These are phyloP conservation scores for Nosema granulosis DNA, from an alignment of 371 early-diverging fungal species.

Conservation along the genomic window DNA sequence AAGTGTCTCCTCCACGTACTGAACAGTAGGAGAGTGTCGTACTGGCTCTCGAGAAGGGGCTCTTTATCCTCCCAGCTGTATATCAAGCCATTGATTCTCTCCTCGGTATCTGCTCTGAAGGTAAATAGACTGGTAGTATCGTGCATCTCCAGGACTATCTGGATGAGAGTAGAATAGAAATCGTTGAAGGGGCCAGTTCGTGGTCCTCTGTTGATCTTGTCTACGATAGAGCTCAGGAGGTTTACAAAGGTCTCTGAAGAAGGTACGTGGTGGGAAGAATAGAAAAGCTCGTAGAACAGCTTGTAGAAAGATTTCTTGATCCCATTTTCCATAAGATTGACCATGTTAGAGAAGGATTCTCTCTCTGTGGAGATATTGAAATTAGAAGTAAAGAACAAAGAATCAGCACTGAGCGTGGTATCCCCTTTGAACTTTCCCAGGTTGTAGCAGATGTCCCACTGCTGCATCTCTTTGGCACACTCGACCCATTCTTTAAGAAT, in stretches of 20 bases:
- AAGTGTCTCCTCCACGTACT: conserved; percentile 42
- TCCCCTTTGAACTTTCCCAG: conserved; percentile 74
- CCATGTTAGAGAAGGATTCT: conserved; percentile 36
- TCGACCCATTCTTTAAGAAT: conserved; percentile 94
- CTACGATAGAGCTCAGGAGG: conserved; percentile 42
- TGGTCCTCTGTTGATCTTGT: conserved; percentile 41
- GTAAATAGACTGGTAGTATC: conserved; percentile 53
- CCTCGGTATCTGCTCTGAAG: conserved; percentile 31
- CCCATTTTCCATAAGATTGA: neutral
- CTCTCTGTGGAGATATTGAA: conserved; percentile 31
- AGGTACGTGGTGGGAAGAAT: neutral
- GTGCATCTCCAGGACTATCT: conserved; percentile 62
- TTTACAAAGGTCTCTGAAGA: conserved; percentile 32
- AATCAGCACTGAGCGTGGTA: conserved; percentile 34
- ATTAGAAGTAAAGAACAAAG: conserved; percentile 43
- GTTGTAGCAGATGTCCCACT: conserved; percentile 91
- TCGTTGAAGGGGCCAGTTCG: conserved; percentile 22
- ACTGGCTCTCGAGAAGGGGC: conserved; percentile 16
- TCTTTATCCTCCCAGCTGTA: conserved; percentile 56
- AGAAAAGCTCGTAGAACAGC: conserved; percentile 10
- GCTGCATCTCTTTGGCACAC: conserved; percentile 83
- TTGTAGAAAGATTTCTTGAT: conserved; percentile 55
- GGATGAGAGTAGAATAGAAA: conserved; percentile 39
- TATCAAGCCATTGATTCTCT: conserved; percentile 43
- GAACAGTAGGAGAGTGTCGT: conserved; percentile 1